Evolutionary conservation across 2,329 filamentous ascomycete species (phyloP).

Genomic region (Sclerotinia nivalis): DNA sequence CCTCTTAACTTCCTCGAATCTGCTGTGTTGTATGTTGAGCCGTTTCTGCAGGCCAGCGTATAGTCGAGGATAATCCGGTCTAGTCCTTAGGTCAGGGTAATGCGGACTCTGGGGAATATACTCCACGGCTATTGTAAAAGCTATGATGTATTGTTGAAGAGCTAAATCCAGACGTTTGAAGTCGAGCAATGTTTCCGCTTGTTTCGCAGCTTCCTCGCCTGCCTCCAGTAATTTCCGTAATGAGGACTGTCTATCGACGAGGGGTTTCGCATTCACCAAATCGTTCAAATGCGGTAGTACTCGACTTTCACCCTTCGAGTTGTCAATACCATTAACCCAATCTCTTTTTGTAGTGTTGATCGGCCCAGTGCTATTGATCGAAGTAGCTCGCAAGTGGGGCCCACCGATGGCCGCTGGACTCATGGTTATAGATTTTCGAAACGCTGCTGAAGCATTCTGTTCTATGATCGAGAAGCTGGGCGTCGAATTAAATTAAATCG

Average conservation of each 20-base stretch:
- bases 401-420: conserved; percentile 38
- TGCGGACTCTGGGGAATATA: conserved; percentile 75
- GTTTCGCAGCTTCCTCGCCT: conserved; percentile 55
- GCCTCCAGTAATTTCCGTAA: conserved; percentile 55
- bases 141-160: conserved; percentile 80
- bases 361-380: conserved; percentile 34
- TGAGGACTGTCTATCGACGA: conserved; percentile 44
- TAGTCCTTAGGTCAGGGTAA: conserved; percentile 63
- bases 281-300: conserved; percentile 48
- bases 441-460: conserved; percentile 31
- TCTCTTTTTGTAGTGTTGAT: conserved; percentile 27
- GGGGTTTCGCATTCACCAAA: conserved; percentile 44
- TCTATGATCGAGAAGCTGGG: neutral
- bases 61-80: conserved; percentile 51
- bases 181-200: conserved; percentile 62
- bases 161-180: conserved; percentile 71
- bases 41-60: conserved; percentile 54
- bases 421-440: conserved; percentile 31
- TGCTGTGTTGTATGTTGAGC: conserved; percentile 50
- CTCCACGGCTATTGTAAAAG: conserved; percentile 76
- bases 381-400: conserved; percentile 31
- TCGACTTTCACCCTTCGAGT: conserved; percentile 31
- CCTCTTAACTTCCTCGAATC: conserved; percentile 59
- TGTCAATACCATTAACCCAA: conserved; percentile 28
- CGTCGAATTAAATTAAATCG: neutral